phyloP scores from a whole-genome alignment of 1,139 yeast species.

The Kodamaea ohmeri region DNA sequence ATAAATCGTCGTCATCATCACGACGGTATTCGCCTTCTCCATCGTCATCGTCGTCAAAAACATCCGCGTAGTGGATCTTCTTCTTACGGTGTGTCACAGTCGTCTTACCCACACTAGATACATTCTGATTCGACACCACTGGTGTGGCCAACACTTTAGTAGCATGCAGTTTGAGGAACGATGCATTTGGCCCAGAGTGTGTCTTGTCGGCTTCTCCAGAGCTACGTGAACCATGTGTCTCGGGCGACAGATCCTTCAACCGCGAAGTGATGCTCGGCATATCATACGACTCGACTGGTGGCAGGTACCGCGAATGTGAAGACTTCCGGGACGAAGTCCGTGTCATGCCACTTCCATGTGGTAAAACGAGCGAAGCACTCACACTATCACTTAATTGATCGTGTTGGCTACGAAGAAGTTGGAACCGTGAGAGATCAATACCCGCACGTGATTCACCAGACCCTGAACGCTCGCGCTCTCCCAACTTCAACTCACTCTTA shows the following conservation, averaged over 20 bases:
- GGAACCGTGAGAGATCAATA: constrained; percentile 34
- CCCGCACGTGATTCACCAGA: constrained; percentile 19
- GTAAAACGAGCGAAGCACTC: constrained; percentile 40
- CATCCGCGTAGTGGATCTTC: constrained; percentile 44
- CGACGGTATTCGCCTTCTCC: constrained; percentile 23
- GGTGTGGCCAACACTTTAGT: constrained; percentile 22
- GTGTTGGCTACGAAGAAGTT: constrained; percentile 38
- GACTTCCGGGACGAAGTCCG: constrained; percentile 34
- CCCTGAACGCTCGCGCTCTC: constrained; percentile 1
- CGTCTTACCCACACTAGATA: constrained; percentile 13
- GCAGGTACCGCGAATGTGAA: constrained; percentile 33
- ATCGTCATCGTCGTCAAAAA: constrained; percentile 55
- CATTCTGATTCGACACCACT: constrained; percentile 25
- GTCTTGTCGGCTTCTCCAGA: constrained; percentile 14
- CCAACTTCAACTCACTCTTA: constrained; percentile 45
- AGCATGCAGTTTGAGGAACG: constrained; percentile 18
- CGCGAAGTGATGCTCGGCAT: constrained; percentile 45
- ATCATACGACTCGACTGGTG: constrained; percentile 39
- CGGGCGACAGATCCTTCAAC: constrained; percentile 28
- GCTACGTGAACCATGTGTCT: constrained; percentile 4
- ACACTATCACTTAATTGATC: constrained; percentile 54
- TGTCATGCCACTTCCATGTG: constrained; percentile 8
- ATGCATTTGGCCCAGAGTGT: constrained; percentile 14
- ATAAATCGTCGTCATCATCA: constrained; percentile 75
- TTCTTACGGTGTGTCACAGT: constrained; percentile 8